These are phyloP conservation scores for Canariomyces notabilis DNA, from an alignment of 2,329 filamentous ascomycete species.

Conservation along the genomic window DNA sequence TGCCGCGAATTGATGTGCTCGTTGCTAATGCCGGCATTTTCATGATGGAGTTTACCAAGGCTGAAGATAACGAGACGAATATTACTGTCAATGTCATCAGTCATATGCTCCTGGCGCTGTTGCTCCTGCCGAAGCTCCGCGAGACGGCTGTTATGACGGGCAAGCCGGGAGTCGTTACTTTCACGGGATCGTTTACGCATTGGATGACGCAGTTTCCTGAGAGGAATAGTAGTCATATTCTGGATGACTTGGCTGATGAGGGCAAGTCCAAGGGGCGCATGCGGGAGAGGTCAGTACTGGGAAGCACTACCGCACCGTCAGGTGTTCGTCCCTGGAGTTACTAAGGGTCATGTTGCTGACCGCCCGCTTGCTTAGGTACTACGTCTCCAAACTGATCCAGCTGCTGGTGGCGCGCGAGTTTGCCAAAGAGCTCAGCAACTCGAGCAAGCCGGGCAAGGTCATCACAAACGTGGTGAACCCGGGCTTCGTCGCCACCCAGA, in stretches of 20 bases:
- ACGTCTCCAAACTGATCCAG: constrained; percentile 18
- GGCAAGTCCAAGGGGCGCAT: not conserved
- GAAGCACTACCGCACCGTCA: too few species aligned
- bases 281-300: constrained; percentile 8
- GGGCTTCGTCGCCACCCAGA: constrained; percentile 11
- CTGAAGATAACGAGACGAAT: constrained; percentile 42
- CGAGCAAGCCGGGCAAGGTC: constrained; percentile 10
- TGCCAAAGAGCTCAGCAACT: constrained; percentile 8
- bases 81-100: constrained; percentile 51
- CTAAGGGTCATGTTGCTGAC: too few species aligned
- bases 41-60: not conserved
- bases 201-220: constrained; percentile 13
- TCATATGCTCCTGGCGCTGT: constrained; percentile 44
- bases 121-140: constrained; percentile 48
- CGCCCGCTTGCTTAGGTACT: constrained; percentile 13
- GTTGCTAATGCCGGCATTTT: constrained; percentile 13
- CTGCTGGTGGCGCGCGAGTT: constrained; percentile 12
- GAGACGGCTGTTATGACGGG: constrained; percentile 28
- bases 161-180: not conserved
- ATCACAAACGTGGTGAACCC: constrained; percentile 13
- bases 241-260: constrained; percentile 8
- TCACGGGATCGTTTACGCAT: constrained; percentile 11
- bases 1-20: constrained; percentile 8
- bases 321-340: too few species aligned
- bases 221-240: constrained; percentile 5